phyloP scores from a whole-genome alignment of 139 green algal genomes.

The Chlorella ohadii region DNA sequence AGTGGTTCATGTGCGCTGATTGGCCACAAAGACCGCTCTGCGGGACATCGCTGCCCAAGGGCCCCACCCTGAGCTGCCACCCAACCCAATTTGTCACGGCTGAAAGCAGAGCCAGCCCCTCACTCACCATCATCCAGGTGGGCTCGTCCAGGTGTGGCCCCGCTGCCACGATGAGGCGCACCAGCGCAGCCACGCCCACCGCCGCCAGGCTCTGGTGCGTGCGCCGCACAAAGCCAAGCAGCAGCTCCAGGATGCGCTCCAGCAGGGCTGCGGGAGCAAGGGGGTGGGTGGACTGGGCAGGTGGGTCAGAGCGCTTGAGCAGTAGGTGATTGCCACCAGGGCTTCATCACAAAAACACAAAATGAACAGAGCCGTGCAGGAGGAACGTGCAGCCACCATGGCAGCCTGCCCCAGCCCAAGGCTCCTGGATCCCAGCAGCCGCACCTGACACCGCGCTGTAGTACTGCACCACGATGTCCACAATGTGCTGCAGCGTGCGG shows the following conservation, averaged over 20 bases:
- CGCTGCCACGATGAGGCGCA: slow-evolving; percentile 72
- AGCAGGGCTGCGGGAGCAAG: slow-evolving; percentile 59
- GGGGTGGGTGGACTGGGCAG: not conserved
- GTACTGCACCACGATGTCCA: slow-evolving; percentile 93
- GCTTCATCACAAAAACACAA: no score
- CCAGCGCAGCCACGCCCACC: slow-evolving; percentile 90
- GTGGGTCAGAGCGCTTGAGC: not conserved
- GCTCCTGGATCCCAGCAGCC: not conserved
- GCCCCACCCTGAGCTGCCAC: no score
- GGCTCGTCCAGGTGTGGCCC: slow-evolving; percentile 57
- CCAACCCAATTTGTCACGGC: no score
- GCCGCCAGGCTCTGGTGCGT: slow-evolving; percentile 89
- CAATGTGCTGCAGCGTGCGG: slow-evolving; percentile 94
- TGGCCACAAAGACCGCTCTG: no score
- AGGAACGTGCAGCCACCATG: no score
- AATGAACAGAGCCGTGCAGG: no score
- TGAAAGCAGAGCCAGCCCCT: not conserved
- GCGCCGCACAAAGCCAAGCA: slow-evolving; percentile 84
- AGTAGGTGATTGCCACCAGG: no score
- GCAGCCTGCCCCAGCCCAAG: not conserved
- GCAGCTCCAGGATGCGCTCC: slow-evolving; percentile 77
- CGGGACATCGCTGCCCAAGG: no score
- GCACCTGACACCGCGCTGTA: slow-evolving; percentile 55
- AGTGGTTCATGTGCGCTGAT: no score
- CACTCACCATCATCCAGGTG: slow-evolving; percentile 64